Conservation (phyloP, 768 basidiomycete genomes). For the Xerocomellus amylosporus region DNA sequence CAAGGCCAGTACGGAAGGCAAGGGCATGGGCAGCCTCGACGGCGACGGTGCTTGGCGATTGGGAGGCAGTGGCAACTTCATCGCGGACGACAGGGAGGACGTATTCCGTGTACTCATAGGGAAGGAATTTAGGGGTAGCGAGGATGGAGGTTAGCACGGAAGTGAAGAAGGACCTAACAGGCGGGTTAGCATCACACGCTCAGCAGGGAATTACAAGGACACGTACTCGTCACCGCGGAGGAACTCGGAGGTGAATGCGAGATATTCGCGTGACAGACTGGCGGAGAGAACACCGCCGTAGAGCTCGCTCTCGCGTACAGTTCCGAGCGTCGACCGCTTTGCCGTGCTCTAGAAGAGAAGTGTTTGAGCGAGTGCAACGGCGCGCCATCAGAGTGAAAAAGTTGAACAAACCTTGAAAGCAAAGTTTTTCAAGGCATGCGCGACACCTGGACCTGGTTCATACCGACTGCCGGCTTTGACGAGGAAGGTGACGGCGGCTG, state of each 20-base stretch:
- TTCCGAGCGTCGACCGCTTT: constrained; percentile 84
- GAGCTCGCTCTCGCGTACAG: constrained; percentile 88
- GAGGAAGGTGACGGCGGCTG: constrained; percentile 81
- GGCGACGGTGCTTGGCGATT: constrained; percentile 65
- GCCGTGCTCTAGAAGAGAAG: constrained; percentile 63
- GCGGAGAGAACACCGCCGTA: constrained; percentile 90
- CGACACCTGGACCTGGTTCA: constrained; percentile 85
- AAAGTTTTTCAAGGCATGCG: constrained; percentile 96
- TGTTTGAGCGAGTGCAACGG: background rate
- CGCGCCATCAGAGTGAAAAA: background rate
- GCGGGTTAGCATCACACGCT: background rate
- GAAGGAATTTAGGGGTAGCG: constrained; percentile 76
- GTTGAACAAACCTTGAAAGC: constrained; percentile 83
- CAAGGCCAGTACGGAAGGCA: constrained; percentile 94
- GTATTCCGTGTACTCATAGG: constrained; percentile 73
- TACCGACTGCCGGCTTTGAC: constrained; percentile 92
- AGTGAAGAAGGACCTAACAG: constrained; percentile 77
- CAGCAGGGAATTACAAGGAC: background rate
- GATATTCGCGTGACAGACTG: constrained; percentile 81
- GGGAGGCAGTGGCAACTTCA: constrained; percentile 61
- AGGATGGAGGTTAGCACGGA: constrained; percentile 83
- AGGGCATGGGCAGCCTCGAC: constrained; percentile 85
- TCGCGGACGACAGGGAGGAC: constrained; percentile 67
- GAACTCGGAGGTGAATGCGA: constrained; percentile 93
- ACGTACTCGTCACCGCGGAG: constrained; percentile 94